Base-by-base conservation (phyloP, 257 asterid genomes). In the Solanum okadae region DNA sequence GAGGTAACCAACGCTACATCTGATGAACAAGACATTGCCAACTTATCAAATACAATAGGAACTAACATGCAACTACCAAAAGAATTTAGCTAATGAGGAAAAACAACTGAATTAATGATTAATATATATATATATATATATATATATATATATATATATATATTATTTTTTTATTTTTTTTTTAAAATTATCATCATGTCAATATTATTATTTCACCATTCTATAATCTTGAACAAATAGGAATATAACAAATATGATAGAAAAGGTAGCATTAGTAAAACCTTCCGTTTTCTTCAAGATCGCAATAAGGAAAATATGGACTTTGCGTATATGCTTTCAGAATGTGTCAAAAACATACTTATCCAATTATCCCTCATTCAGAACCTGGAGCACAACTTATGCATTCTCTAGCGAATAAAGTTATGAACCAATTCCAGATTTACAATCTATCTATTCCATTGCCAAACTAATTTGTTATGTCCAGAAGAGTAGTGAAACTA, bases 1-100 rank as follows among this genome's bases (percentile, higher is more conserved):
- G 99, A 97, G 29, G 99, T 97, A 89, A 97, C 98, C 86, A 97
- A 97, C 83, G 99, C 98, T 88, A 97, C 93, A 91, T 97, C 99
- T 97, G 97, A 89, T 75, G 85, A 92, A 84, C 29, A 76, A 78
- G 20, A 86, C 31, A 88, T 49, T 82, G 29, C 38, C n/a, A 82
- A 25, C 83, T 89, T 87, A 89, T 89, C 81, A 90, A 86, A 72
- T 67, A 72, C 72, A 86, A 77, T 40, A 89, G 87, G 73, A 67
- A 90, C 86, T 34, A 89, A 29, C 76, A 46, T 49, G 68, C 25
- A 82, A 38, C 70, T 44, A 79, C 67, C 85, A 77, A 35, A 89
- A 85, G 59, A 83, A 84, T 85, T 75, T 84, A 89, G 79, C 86
- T 76, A 63, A 81, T 13, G 77, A 84, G 31, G 38, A 73, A 86